These are phyloP conservation scores for Cladosporium phlei DNA, from an alignment of 2,329 filamentous ascomycete species.

Conservation along the genomic window DNA sequence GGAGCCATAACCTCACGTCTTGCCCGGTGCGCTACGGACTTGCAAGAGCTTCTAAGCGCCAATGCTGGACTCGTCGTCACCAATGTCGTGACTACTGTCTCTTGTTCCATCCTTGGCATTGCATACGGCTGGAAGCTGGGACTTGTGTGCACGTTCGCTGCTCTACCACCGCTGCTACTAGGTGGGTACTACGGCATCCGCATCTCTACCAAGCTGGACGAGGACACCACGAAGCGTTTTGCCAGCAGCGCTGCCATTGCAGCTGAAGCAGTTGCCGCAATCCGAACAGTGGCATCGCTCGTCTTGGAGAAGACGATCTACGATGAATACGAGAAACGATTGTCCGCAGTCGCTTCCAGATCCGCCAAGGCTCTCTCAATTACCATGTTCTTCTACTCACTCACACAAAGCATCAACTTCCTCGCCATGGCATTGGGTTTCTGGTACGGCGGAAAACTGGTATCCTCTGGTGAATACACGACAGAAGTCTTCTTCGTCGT, in stretches of 20 bases:
- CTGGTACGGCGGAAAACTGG: conserved; percentile 33
- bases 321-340: conserved; percentile 24
- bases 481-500: conserved; percentile 50
- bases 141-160: conserved; percentile 28
- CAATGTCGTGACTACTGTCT: conserved; percentile 30
- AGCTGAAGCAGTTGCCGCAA: conserved; percentile 32
- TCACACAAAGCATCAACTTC: conserved; percentile 33
- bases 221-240: conserved; percentile 26
- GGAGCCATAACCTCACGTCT: conserved; percentile 46
- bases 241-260: conserved; percentile 33
- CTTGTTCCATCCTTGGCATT: conserved; percentile 29
- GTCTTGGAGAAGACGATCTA: conserved; percentile 30
- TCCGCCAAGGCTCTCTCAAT: conserved; percentile 17
- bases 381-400: conserved; percentile 26
- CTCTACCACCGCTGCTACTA: conserved; percentile 31
- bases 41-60: conserved; percentile 48
- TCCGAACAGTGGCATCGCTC: conserved; percentile 32
- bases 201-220: conserved; percentile 32
- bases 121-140: conserved; percentile 36
- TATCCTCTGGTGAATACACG: conserved; percentile 31
- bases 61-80: conserved; percentile 38
- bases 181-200: conserved; percentile 33
- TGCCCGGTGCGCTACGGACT: conserved; percentile 45
- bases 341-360: conserved; percentile 1
- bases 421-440: conserved; percentile 31